Percentiles rank a stretch among this genome's conserved stretches.
Conservation (phyloP, 768 basidiomycete genomes). For the Lyophyllum atratum region DNA sequence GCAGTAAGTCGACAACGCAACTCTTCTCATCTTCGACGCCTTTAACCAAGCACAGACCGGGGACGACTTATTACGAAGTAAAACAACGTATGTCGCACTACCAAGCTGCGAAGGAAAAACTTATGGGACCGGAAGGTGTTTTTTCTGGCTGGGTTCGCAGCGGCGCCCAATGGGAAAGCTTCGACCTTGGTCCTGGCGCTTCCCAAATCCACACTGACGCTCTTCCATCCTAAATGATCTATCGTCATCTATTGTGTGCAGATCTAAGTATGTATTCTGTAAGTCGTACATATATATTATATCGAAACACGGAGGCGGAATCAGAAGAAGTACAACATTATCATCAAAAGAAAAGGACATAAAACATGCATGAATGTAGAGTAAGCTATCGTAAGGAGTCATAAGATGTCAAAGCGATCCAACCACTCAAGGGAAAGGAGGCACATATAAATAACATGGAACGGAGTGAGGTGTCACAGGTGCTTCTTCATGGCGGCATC, state of each 20-base stretch:
- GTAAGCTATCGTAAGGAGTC: constrained; percentile 6
- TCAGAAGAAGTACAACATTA: constrained; percentile 14
- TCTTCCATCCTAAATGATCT: neutral
- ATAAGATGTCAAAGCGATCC: neutral
- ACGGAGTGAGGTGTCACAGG: constrained; percentile 1
- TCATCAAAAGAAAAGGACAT: neutral
- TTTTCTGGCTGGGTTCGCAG: constrained; percentile 68
- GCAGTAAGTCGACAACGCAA: constrained; percentile 15
- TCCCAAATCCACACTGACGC: neutral
- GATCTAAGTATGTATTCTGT: constrained; percentile 1
- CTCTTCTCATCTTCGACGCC: neutral
- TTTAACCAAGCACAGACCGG: neutral
- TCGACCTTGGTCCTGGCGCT: constrained; percentile 25
- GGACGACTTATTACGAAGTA: constrained; percentile 42
- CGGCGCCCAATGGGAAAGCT: constrained; percentile 55
- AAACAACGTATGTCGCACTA: constrained; percentile 49
- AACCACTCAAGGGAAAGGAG: neutral
- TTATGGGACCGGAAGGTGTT: constrained; percentile 44
- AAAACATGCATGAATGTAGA: neutral
- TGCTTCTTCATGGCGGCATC: constrained; percentile 13
- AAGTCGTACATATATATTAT: neutral
- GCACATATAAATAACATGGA: neutral
- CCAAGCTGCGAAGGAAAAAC: constrained; percentile 48
- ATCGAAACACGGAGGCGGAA: neutral
- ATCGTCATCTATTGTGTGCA: neutral